Evolutionary conservation across 164 flowering plant species (phyloP).

Genomic region (Saururus chinensis): DNA sequence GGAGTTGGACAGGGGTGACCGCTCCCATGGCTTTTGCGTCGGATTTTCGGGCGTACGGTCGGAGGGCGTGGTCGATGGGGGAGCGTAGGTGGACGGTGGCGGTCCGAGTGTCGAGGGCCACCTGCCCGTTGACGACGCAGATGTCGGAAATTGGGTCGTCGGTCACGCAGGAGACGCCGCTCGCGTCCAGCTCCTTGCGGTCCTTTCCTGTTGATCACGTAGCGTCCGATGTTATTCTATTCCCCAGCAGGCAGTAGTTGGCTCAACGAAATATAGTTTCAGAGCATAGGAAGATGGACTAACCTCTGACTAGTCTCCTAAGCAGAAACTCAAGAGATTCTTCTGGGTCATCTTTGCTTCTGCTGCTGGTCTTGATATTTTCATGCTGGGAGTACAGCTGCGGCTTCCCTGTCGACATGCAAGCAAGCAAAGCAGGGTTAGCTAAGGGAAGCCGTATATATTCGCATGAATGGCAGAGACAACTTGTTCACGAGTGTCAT

Average conservation of each 20-base stretch:
- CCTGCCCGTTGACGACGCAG: neutral
- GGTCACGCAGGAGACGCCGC: constrained; percentile 5
- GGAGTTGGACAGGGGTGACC: constrained; percentile 13
- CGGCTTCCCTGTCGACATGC: neutral
- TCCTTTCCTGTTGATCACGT: neutral
- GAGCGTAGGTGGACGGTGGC: neutral
- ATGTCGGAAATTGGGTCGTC: constrained; percentile 2
- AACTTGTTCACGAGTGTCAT: neutral
- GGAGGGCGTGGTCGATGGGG: constrained; percentile 8
- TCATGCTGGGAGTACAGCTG: neutral
- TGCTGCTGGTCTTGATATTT: neutral
- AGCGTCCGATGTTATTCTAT: neutral
- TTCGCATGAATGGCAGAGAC: neutral
- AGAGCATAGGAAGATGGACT: neutral
- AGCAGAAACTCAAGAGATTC: neutral
- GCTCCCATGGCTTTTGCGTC: constrained; percentile 21
- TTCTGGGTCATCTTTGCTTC: neutral
- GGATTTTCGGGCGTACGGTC: constrained; percentile 52
- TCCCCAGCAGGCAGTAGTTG: neutral
- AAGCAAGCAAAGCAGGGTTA: neutral
- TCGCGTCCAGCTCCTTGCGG: constrained; percentile 4
- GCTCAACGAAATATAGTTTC: too few species aligned
- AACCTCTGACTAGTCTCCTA: constrained; percentile 4
- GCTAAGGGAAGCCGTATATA: neutral
- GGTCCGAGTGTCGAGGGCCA: neutral